Conservation (phyloP, 371 early-diverging fungal species). For the Coemansia sp. region DNA sequence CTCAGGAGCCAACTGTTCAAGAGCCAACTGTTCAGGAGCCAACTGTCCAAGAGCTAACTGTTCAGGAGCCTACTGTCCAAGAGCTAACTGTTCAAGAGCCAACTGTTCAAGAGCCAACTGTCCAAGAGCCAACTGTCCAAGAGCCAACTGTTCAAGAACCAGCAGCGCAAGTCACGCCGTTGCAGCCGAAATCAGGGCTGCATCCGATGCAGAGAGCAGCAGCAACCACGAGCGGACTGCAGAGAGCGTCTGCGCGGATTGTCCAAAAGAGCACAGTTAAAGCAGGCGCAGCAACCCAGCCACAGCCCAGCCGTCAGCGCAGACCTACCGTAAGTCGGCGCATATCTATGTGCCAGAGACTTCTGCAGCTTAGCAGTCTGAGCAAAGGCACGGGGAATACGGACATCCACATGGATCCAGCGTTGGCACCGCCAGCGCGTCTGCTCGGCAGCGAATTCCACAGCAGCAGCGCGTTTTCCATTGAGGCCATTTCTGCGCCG, state of each 20-base stretch:
- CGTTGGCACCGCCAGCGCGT: slow-evolving; percentile 1
- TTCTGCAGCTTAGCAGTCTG: slow-evolving; percentile 28
- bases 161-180: not conserved
- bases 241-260: not conserved
- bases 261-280: not conserved
- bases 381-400: not conserved
- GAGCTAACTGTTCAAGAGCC: no score
- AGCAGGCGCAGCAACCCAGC: slow-evolving; percentile 4
- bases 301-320: slow-evolving; percentile 27
- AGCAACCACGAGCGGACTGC: not conserved
- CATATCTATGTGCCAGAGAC: slow-evolving; percentile 33
- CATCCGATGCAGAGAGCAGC: not conserved
- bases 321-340: slow-evolving; percentile 15
- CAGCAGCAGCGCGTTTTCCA: slow-evolving; percentile 2
- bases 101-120: no score
- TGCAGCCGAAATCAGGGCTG: not conserved
- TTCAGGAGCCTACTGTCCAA: no score
- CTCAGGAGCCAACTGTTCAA: no score
- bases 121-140: no score
- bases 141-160: no score
- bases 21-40: no score
- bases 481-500: slow-evolving; percentile 8
- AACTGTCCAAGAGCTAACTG: no score
- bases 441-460: not conserved
- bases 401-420: not conserved